Base-by-base conservation (phyloP, 2,329 filamentous ascomycete species). In the Pseudogymnoascus sp. region DNA sequence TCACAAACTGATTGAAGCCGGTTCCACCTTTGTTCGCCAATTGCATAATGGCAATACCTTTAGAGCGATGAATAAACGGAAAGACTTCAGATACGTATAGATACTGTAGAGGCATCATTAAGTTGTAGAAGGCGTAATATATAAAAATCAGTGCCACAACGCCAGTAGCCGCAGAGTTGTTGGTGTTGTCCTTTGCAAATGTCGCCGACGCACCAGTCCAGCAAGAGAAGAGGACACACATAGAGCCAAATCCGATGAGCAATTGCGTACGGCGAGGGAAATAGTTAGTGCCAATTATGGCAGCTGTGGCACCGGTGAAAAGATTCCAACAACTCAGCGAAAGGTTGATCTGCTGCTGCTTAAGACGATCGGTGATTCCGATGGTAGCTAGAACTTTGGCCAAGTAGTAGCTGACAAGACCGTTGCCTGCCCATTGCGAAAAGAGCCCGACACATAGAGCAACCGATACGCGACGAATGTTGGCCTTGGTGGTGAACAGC, bases 381-480 rank as follows among this genome's bases (percentile, higher is more conserved):
- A 75, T 72, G 3, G 67, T 72, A 21, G 73, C 66, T n/a, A 76
- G 68, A 12, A 77, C 72, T 5, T 72, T 68, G 29, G 69, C 69
- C 14, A 77, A 71, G 66, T 75, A 75, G 67, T 75, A 80, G 1
- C 75, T 77, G 34, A 80, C 76, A 8, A 81, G 69, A 37, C 77
- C 79, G 66, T 83, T 84, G 34, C 82, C 83, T 61, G 78, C 81
- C 80, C 81, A 85, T 67, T 86, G 83, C 5, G 79, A 80, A 74
- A 85, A 85, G 65, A 84, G 74, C 64, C 82, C 82, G 5, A 81
- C 75, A 18, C 77, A 76, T 54, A 84, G 5, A 26, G 45, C 45
- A 8, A 51, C 45, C 23, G n/a, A n/a, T 3, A 51, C 23, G 14
- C 45, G 45, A 16, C 45, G 45, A 29, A 51, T 51, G 14, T 51